Conservation (phyloP, 1,284 basidiomycete species). For the Cutaneotrichosporon spelunceum region DNA sequence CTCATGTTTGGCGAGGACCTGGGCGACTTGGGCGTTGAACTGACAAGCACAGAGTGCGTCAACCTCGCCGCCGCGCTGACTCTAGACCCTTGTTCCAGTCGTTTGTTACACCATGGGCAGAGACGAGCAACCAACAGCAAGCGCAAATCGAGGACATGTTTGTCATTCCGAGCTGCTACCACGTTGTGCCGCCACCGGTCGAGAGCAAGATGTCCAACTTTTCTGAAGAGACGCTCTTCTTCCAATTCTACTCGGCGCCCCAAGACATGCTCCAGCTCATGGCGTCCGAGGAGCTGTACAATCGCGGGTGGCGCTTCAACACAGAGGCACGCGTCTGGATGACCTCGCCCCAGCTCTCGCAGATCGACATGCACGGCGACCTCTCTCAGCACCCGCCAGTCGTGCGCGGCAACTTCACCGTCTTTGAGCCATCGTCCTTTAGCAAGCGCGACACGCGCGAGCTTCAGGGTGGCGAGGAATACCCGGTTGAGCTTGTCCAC, state of each 20-base stretch:
- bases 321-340: conserved; percentile 93
- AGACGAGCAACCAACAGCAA: conserved; percentile 57
- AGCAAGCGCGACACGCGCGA: conserved; percentile 40
- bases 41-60: conserved; percentile 75
- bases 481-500: conserved; percentile 37
- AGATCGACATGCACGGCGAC: conserved; percentile 32
- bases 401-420: conserved; percentile 44
- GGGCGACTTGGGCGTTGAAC: conserved; percentile 86
- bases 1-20: conserved; percentile 88
- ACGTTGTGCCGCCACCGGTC: conserved; percentile 84
- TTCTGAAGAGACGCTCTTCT: conserved; percentile 95
- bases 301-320: conserved; percentile 97
- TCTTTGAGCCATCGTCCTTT: conserved; percentile 48
- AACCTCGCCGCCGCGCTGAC: conserved; percentile 9
- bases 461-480: conserved; percentile 26
- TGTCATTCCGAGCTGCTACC: conserved; percentile 88
- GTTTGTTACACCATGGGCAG: conserved; percentile 96
- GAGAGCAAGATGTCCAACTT: conserved; percentile 83
- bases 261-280: conserved; percentile 85
- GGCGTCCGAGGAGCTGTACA: conserved; percentile 93
- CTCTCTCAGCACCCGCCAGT: conserved; percentile 21
- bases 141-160: conserved; percentile 56
- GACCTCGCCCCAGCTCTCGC: conserved; percentile 60
- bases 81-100: conserved; percentile 80
- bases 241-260: conserved; percentile 96